Evolutionary conservation across 257 asterid genomes (phyloP), one percentile per base, ranked within the genome.

Genomic region (Oldenlandia corymbosa): DNA sequence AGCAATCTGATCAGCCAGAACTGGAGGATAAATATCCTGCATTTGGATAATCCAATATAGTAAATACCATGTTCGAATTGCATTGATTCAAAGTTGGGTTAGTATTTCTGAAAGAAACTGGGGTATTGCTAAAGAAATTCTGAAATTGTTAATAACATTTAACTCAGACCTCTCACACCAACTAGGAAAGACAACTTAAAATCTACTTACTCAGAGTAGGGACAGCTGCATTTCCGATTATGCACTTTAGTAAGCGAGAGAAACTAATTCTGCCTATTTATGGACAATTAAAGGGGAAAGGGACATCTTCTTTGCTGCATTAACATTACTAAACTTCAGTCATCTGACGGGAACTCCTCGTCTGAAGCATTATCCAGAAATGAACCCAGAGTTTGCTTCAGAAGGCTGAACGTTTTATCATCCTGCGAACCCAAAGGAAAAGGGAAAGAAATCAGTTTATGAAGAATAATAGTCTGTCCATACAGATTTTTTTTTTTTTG

Each of bases 281-380:
- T 10, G 36, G 52, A 6, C 31, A 54, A 23, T 27, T 20, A 45
- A 48, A 48, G 34, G 43, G 51, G 36, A 47, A 42, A 23, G 13
- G 42, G 61, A 32, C 36, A n/a, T n/a, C n/a, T 30, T 41, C 13
- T 24, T 24, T 24, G 23, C 56, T 26, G 71, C 20, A 18, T 39
- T n/a, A 48, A 53, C n/a, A 20, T 20, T 27, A 21, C 60, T 31
- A 26, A 47, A 62, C 23, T n/a, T 48, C 61, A 69, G 54, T 72
- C 78, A 39, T 72, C 78, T 42, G 73, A 79, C 13, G 91, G 96
- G 79, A 90, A 87, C 80, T 87, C 99, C 67, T 90, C 99, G 63
- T 90, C 97, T 42, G 96, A 90, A 64, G 94, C 95, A 68, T 80
- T 70, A 70, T 91, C 97, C 78, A 90, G 84, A 76, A 93, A 84